phyloP scores from a whole-genome alignment of 2,329 filamentous ascomycete species.

The Colletotrichum musae region DNA sequence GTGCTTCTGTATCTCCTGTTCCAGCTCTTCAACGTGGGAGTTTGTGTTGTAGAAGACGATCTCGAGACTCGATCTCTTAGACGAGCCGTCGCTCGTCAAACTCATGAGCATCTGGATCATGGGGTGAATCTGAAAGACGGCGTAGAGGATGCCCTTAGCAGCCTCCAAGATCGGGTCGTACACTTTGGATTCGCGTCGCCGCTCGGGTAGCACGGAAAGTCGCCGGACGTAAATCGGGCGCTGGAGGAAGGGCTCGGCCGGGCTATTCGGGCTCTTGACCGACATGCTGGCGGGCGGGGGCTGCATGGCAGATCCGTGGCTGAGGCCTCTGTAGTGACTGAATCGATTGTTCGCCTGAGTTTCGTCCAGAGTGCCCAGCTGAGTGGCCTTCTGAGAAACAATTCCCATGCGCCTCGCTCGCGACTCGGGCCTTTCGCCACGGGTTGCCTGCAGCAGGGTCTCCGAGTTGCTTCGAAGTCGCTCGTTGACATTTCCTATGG shows the following conservation, averaged over 20 bases:
- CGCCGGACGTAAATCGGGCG: slow-evolving; percentile 75
- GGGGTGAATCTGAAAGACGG: slow-evolving; percentile 77
- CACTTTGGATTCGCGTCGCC: slow-evolving; percentile 72
- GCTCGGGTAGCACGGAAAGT: slow-evolving; percentile 74
- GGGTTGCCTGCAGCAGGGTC: slow-evolving; percentile 65
- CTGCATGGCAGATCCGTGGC: slow-evolving; percentile 79
- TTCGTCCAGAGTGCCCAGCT: slow-evolving; percentile 75
- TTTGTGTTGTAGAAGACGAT: slow-evolving; percentile 79
- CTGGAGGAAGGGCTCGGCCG: slow-evolving; percentile 69
- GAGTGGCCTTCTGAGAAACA: slow-evolving; percentile 71
- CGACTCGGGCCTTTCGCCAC: slow-evolving; percentile 66
- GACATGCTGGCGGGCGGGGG: slow-evolving; percentile 57
- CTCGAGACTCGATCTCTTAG: slow-evolving; percentile 75
- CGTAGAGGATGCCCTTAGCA: slow-evolving; percentile 77
- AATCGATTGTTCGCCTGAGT: slow-evolving; percentile 74
- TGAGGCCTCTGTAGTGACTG: slow-evolving; percentile 77
- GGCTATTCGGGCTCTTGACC: slow-evolving; percentile 70
- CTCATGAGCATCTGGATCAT: slow-evolving; percentile 77
- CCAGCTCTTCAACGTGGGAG: slow-evolving; percentile 75
- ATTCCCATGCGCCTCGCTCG: slow-evolving; percentile 76
- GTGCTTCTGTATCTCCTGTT: slow-evolving; percentile 75
- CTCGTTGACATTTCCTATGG: slow-evolving; percentile 79
- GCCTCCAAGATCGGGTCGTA: slow-evolving; percentile 75
- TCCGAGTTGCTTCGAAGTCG: slow-evolving; percentile 77
- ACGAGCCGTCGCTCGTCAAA: slow-evolving; percentile 71